phyloP scores from a whole-genome alignment of 805 yeast species.

The Metschnikowia chrysomelidarum region DNA sequence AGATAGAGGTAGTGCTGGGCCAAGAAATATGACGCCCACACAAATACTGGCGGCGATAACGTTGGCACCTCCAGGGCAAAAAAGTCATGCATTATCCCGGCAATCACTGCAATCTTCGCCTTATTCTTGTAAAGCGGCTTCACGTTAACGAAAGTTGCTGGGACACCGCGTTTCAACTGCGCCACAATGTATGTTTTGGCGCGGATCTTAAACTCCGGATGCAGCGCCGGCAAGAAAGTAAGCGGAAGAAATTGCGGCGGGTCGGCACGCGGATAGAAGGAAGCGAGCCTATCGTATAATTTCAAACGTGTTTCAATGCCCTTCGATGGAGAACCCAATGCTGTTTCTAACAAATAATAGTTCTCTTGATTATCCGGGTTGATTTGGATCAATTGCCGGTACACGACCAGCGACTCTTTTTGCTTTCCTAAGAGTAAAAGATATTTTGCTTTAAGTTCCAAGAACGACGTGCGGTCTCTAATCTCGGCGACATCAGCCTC shows the following conservation, averaged over 20 bases:
- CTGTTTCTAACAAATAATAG: slow-evolving; percentile 62
- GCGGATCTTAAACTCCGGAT: slow-evolving; percentile 44
- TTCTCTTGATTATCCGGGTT: slow-evolving; percentile 79
- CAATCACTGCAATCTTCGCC: slow-evolving; percentile 43
- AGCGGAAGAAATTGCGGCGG: slow-evolving; percentile 78
- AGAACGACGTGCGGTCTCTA: slow-evolving; percentile 55
- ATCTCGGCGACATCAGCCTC: slow-evolving; percentile 48
- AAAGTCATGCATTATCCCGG: slow-evolving; percentile 52
- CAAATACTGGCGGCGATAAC: slow-evolving; percentile 42
- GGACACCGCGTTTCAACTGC: slow-evolving; percentile 78
- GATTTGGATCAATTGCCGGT: slow-evolving; percentile 70
- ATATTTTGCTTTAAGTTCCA: slow-evolving; percentile 68
- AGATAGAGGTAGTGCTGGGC: slow-evolving; percentile 71
- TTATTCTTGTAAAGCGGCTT: slow-evolving; percentile 68
- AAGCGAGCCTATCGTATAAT: slow-evolving; percentile 62
- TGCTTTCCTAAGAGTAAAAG: slow-evolving; percentile 53
- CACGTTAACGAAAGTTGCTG: slow-evolving; percentile 83
- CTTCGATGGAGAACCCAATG: slow-evolving; percentile 51
- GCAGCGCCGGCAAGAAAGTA: slow-evolving; percentile 58
- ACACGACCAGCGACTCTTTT: slow-evolving; percentile 65
- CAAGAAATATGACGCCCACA: slow-evolving; percentile 76
- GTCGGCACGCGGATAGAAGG: slow-evolving; percentile 80
- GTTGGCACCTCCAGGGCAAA: slow-evolving; percentile 28
- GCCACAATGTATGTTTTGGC: slow-evolving; percentile 53
- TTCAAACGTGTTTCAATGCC: slow-evolving; percentile 50